Conservation (phyloP, 306 rosid genomes). For the Senna tora region DNA sequence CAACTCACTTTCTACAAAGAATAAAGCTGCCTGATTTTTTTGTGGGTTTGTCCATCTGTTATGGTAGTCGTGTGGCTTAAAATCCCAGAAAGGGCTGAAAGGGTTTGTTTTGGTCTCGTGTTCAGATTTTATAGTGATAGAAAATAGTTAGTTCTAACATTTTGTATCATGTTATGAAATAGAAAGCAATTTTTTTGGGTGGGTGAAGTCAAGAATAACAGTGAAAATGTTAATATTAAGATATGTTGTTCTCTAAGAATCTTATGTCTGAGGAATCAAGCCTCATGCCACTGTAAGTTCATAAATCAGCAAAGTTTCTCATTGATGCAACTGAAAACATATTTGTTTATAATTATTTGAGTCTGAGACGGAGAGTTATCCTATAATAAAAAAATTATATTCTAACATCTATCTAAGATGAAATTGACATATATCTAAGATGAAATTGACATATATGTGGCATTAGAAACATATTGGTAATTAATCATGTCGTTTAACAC, state of each 20-base stretch:
- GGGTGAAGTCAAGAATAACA: not conserved
- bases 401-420: not conserved
- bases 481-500: not conserved
- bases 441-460: not conserved
- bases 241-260: not conserved
- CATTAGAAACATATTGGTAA: constrained; percentile 4
- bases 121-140: constrained; percentile 14
- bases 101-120: not conserved
- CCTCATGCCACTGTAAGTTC: not conserved
- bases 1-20: not conserved
- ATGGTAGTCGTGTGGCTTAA: not conserved
- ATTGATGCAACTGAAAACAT: not conserved
- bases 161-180: not conserved
- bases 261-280: not conserved
- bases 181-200: not conserved
- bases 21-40: not conserved
- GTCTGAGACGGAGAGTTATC: not conserved
- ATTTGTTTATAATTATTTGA: not conserved
- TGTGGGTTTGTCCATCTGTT: not conserved
- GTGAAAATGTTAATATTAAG: not conserved
- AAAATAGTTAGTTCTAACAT: not conserved
- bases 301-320: not conserved
- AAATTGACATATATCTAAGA: not conserved
- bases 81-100: not conserved
- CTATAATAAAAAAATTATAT: not conserved